Evolutionary conservation across 345 rosid species (phyloP), one percentile per base, ranked within the genome.

Genomic region (Gossypium ekmanianum): DNA sequence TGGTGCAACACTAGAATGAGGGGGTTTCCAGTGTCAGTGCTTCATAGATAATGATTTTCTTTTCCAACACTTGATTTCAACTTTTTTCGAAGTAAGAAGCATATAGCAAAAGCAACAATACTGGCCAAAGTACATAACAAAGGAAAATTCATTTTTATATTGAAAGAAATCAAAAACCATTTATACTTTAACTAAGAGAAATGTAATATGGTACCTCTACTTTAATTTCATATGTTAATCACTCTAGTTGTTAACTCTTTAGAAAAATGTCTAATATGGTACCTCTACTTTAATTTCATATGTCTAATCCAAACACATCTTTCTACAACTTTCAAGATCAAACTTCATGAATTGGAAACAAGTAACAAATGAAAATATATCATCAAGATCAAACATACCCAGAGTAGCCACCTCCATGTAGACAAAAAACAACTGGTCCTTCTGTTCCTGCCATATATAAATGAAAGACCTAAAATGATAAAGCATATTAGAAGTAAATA

Each of bases 381-480:
- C 12, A 65, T 41, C 3, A 14, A 43, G 34, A 29, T 26, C 44
- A n/a, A n/a, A 14, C 86, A 76, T 79, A 95, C 98, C 99, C 99
- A 71, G 92, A 86, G 84, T 85, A 91, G 61, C 98, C 99, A 79
- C 97, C 99, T 18, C 98, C 99, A 71, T 93, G 98, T 17, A 95
- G 88, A 85, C 93, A 93, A 83, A 93, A 88, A 27, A 93, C 92
- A 29, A 95, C 90, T 3, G 99, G 96, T 62, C 99, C 98, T 75
- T 91, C 90, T 9, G 79, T 86, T 81, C 99, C 99, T 75, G 96
- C 96, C 86, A 81, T 76, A 82, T 91, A 95, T 20, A 95, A 89
- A 81, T 90, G 99, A 88, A 93, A 93, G 52, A 91, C 97, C 99
- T 95, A 80, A 76, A 83, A 82, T 34, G 77, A 78, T 18, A 81